Percentiles rank a stretch among this genome's conserved stretches.
Conservation (phyloP, 345 rosid genomes). For the Brassica incana region DNA sequence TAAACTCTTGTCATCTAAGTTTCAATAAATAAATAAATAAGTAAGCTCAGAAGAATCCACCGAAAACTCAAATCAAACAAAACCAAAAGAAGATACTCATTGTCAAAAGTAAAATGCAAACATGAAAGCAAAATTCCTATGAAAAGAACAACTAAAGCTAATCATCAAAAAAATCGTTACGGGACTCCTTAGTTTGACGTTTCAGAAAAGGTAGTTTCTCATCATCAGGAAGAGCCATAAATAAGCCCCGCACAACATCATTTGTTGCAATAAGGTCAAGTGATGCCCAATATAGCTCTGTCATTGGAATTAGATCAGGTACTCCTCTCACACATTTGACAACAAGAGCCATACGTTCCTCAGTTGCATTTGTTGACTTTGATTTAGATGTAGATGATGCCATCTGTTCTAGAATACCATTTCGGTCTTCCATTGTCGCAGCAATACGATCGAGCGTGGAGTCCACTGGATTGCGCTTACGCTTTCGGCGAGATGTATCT, state of each 20-base stretch:
- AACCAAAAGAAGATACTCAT: background rate
- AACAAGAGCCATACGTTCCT: too few species aligned
- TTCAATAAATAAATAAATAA: background rate
- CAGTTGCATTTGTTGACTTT: too few species aligned
- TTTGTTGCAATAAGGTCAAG: too few species aligned
- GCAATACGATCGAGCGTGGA: conserved; percentile 7
- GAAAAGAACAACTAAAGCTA: background rate
- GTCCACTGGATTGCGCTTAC: background rate
- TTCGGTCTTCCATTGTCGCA: conserved; percentile 8
- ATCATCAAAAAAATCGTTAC: background rate
- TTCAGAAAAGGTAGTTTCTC: too few species aligned
- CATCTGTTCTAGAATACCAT: background rate
- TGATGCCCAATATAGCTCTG: too few species aligned
- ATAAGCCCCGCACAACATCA: too few species aligned
- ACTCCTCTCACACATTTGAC: too few species aligned
- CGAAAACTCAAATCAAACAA: background rate
- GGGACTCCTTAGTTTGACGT: background rate
- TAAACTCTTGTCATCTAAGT: too few species aligned
- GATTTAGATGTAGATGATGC: background rate
- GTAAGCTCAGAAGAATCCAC: background rate
- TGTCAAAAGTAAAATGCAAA: background rate
- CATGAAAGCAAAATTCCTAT: background rate
- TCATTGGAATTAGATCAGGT: too few species aligned
- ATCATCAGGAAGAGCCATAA: too few species aligned
- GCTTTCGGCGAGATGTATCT: too few species aligned